phyloP scores from a whole-genome alignment of 495 filamentous ascomycete species.

The Usnea hakonensis region DNA sequence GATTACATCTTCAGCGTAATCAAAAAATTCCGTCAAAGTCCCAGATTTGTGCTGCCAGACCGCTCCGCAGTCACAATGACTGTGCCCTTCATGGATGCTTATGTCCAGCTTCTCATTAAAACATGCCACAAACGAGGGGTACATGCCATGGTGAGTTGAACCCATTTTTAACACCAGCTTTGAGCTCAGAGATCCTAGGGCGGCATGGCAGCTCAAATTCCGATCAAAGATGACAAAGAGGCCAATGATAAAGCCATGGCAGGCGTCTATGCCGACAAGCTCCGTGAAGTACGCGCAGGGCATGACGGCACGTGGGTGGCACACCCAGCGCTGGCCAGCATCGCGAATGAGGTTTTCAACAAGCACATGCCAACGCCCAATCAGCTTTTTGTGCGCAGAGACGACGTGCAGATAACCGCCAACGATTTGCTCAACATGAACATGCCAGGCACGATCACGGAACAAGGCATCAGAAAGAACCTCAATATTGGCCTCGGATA shows the following conservation, averaged over 20 bases:
- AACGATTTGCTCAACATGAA: constrained; percentile 99
- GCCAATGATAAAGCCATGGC: constrained; percentile 95
- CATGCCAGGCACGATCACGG: constrained; percentile 86
- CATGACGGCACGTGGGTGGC: constrained; percentile 98
- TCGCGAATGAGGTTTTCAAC: constrained; percentile 95
- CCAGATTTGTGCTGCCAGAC: constrained; percentile 88
- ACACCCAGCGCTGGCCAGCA: constrained; percentile 83
- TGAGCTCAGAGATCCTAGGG: constrained; percentile 42
- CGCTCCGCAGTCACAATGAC: constrained; percentile 93
- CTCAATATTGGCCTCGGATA: constrained; percentile 93
- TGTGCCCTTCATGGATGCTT: constrained; percentile 97
- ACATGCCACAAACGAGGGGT: constrained; percentile 94
- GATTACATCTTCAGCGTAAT: constrained; percentile 99
- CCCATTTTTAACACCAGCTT: background rate
- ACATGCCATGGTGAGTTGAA: constrained; percentile 69
- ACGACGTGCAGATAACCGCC: constrained; percentile 77
- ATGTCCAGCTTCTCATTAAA: constrained; percentile 93
- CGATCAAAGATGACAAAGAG: constrained; percentile 85
- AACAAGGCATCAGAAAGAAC: constrained; percentile 96
- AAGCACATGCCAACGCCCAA: constrained; percentile 98
- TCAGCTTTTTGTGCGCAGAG: constrained; percentile 83
- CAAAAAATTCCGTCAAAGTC: constrained; percentile 97
- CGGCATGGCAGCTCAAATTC: constrained; percentile 98
- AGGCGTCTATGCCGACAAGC: constrained; percentile 86
- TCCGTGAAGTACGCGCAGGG: constrained; percentile 88